A percentile compares a stretch with the other conserved stretches of the same genome.
Conservation (phyloP, 176 grass and related monocot genomes). For the Musa schizocarpa region DNA sequence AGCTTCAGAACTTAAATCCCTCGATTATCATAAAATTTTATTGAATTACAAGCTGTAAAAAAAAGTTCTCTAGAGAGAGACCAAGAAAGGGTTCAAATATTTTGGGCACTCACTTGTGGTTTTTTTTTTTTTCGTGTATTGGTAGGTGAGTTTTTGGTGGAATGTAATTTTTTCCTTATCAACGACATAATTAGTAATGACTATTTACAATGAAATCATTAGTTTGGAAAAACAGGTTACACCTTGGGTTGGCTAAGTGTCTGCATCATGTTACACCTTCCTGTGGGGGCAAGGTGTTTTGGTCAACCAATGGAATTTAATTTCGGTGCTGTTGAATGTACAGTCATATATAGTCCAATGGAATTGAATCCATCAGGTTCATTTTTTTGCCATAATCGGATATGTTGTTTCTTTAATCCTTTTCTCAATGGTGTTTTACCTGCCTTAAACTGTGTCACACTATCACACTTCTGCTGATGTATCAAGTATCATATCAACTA, state of each 20-base stretch:
- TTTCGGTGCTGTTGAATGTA: background rate
- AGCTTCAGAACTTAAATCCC: too few relatives aligned
- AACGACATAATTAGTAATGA: too few relatives aligned
- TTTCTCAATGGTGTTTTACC: background rate
- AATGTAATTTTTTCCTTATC: too few relatives aligned
- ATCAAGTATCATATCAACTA: background rate
- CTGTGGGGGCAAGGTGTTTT: background rate
- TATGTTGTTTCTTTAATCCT: background rate
- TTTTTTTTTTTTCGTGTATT: too few relatives aligned
- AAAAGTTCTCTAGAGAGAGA: too few relatives aligned
- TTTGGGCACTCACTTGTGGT: too few relatives aligned
- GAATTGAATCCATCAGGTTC: background rate
- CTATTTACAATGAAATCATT: background rate
- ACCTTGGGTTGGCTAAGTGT: background rate
- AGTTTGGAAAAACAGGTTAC: background rate
- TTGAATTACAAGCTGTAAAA: too few relatives aligned
- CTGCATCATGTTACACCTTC: background rate
- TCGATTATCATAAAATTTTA: too few relatives aligned
- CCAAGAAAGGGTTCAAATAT: too few relatives aligned
- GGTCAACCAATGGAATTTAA: background rate
- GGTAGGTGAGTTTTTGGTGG: too few relatives aligned
- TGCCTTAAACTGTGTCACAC: background rate
- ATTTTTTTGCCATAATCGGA: background rate
- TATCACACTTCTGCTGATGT: background rate
- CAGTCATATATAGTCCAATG: background rate